phyloP scores from a whole-genome alignment of 352 stramenopile species.

The Globisporangium orthogonon region DNA sequence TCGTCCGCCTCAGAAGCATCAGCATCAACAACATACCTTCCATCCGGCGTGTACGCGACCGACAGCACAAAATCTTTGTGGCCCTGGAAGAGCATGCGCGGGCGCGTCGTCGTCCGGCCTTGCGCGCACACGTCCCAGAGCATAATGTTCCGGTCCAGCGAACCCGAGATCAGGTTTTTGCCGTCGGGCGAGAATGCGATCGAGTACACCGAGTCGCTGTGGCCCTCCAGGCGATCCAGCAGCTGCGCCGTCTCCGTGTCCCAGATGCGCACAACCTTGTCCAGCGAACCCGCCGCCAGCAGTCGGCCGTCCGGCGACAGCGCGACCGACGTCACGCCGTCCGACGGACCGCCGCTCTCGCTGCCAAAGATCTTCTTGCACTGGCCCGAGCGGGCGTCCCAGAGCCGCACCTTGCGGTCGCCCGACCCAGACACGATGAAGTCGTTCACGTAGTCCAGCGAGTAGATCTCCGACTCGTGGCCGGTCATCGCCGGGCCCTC shows the following conservation, averaged over 20 bases:
- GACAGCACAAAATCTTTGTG: constrained; percentile 87
- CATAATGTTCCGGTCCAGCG: constrained; percentile 84
- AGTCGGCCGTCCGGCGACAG: constrained; percentile 71
- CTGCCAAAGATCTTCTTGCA: constrained; percentile 85
- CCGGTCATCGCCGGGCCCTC: constrained; percentile 76
- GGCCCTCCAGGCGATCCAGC: constrained; percentile 74
- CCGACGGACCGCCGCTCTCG: constrained; percentile 68
- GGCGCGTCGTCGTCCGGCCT: constrained; percentile 69
- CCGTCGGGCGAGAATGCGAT: constrained; percentile 83
- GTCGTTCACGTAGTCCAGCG: constrained; percentile 81
- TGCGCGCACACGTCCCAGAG: constrained; percentile 80
- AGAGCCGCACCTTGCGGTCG: constrained; percentile 78
- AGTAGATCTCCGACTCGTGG: constrained; percentile 86
- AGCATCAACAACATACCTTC: constrained; percentile 75
- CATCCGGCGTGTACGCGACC: constrained; percentile 82
- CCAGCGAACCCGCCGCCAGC: constrained; percentile 69
- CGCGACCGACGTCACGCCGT: constrained; percentile 78
- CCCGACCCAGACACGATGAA: constrained; percentile 84
- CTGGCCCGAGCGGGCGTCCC: constrained; percentile 73
- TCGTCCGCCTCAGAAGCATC: too few species aligned
- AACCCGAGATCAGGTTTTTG: constrained; percentile 85
- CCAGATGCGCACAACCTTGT: constrained; percentile 86
- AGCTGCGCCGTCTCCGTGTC: constrained; percentile 77
- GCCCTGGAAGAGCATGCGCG: constrained; percentile 84
- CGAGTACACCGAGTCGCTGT: constrained; percentile 86